These are phyloP conservation scores for Tremellales sp. DNA, from an alignment of 1,284 basidiomycete genomes.

Conservation along the genomic window DNA sequence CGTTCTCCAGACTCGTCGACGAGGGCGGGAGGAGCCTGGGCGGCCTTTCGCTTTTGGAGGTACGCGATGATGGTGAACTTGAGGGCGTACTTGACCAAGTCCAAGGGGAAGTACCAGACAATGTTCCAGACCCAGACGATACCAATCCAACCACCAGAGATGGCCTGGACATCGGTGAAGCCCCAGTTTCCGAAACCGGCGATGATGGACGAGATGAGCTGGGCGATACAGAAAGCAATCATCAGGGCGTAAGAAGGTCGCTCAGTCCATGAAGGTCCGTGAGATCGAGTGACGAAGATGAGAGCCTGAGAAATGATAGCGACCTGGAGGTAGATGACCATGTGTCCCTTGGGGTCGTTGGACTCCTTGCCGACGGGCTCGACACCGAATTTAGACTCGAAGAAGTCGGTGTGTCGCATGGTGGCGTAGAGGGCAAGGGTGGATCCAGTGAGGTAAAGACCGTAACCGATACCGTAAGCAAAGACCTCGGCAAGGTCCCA, in stretches of 20 bases:
- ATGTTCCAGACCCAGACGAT: conserved; percentile 97
- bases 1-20: conserved; percentile 61
- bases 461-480: conserved; percentile 90
- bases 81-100: conserved; percentile 94
- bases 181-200: conserved; percentile 88
- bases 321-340: conserved; percentile 72
- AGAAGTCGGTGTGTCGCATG: conserved; percentile 84
- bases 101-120: conserved; percentile 89
- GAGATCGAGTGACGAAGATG: conserved; percentile 94
- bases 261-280: conserved; percentile 98
- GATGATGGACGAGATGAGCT: conserved; percentile 91
- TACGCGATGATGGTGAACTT: conserved; percentile 84
- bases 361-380: conserved; percentile 51
- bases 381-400: conserved; percentile 82
- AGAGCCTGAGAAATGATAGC: conserved; percentile 97
- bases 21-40: conserved; percentile 50
- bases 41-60: conserved; percentile 67
- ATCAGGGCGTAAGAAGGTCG: conserved; percentile 86
- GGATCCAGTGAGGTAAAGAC: conserved; percentile 83
- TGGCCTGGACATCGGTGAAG: conserved; percentile 71
- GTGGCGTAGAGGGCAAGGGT: conserved; percentile 79
- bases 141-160: conserved; percentile 93
- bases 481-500: conserved; percentile 98
- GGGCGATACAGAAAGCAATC: conserved; percentile 84
- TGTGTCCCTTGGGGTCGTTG: conserved; percentile 52